Evolutionary conservation across 495 filamentous ascomycete species (phyloP).

Genomic region (Aspergillus bertholletiae): DNA sequence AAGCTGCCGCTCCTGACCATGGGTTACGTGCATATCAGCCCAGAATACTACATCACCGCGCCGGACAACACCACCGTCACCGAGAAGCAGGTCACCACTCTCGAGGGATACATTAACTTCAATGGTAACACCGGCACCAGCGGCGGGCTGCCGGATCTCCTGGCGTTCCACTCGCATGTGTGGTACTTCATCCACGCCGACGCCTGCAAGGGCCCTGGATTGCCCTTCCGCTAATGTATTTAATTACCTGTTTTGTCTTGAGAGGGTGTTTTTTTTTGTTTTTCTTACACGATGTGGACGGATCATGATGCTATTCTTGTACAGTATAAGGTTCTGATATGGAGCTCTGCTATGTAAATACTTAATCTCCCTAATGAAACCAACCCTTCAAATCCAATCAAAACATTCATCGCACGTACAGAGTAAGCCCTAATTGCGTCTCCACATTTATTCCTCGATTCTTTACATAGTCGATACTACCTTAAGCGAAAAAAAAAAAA

Average conservation of each 20-base stretch:
- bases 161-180: conserved; percentile 31
- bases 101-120: conserved; percentile 30
- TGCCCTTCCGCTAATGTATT: conserved; percentile 15
- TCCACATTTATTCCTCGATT: no score
- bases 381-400: no score
- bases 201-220: conserved; percentile 20
- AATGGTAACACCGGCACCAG: conserved; percentile 43
- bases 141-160: conserved; percentile 13
- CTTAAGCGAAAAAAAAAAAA: no score
- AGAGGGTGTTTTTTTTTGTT: no score
- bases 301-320: neutral
- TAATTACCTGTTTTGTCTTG: neutral
- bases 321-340: neutral
- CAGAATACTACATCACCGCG: conserved; percentile 57
- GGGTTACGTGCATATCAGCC: conserved; percentile 58
- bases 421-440: no score
- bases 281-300: neutral
- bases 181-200: conserved; percentile 44
- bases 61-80: conserved; percentile 31
- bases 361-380: neutral
- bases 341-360: neutral
- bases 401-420: no score
- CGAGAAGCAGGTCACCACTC: conserved; percentile 28
- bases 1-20: conserved; percentile 53
- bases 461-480: no score